Conservation (phyloP, 352 stramenopile genomes). For the Globisporangium canariense region DNA sequence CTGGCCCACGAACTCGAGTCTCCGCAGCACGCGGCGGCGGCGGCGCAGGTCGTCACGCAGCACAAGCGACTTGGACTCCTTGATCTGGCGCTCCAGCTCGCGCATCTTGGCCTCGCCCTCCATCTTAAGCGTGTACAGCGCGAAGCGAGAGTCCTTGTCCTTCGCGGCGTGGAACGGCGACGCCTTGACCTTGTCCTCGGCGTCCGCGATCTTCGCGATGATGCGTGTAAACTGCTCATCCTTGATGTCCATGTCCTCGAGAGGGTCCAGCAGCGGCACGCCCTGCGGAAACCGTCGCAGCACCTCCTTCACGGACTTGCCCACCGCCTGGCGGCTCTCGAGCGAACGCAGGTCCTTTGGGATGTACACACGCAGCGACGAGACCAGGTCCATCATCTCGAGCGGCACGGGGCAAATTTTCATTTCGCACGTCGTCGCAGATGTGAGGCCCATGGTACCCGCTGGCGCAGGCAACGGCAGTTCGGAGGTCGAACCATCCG, state of each 20-base stretch:
- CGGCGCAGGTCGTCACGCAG: constrained; percentile 95
- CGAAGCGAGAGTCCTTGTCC: constrained; percentile 81
- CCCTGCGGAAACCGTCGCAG: constrained; percentile 74
- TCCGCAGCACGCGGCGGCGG: constrained; percentile 95
- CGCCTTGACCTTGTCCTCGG: constrained; percentile 65
- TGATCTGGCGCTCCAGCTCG: constrained; percentile 92
- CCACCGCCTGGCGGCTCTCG: constrained; percentile 69
- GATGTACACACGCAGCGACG: constrained; percentile 82
- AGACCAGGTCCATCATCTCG: constrained; percentile 73
- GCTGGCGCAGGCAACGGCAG: constrained; percentile 54
- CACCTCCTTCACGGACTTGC: constrained; percentile 79
- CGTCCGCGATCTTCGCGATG: constrained; percentile 76
- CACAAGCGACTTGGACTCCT: constrained; percentile 93
- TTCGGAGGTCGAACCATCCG: constrained; percentile 27
- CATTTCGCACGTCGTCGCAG: constrained; percentile 59
- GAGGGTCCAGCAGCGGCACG: constrained; percentile 90
- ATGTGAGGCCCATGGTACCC: constrained; percentile 53
- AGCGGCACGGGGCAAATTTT: constrained; percentile 84
- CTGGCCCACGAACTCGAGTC: constrained; percentile 95
- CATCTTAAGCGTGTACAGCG: constrained; percentile 90
- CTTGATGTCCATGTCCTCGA: constrained; percentile 94
- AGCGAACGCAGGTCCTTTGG: constrained; percentile 76
- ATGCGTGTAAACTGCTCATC: constrained; percentile 89
- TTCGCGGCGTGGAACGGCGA: constrained; percentile 62
- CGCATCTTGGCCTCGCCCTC: constrained; percentile 91